Evolutionary conservation across 805 yeast genomes (phyloP), one percentile per base, ranked within the genome.

Genomic region (Yarrowia sp.): DNA sequence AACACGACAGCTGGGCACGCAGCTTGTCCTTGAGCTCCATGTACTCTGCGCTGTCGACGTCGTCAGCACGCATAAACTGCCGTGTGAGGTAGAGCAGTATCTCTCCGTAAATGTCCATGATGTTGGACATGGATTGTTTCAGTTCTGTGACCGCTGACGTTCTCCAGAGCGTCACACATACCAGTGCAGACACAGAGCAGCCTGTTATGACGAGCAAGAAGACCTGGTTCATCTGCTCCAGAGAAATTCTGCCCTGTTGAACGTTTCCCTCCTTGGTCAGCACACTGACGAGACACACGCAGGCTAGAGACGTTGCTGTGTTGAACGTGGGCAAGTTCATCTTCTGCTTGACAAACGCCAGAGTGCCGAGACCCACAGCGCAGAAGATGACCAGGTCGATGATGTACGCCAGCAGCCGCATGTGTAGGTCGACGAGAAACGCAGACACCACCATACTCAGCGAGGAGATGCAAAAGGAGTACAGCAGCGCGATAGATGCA

Each of bases 291-390:
- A 88, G 74, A 3, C 87, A 80, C 58, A 88, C 87, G 7, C 88
- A 83, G 1, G 92, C 88, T 51, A 88, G 74, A 0, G 91, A 84
- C 68, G 94, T 87, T 0, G 96, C 93, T 12, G 93, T 88, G 67
- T 87, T 87, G 73, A 88, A 89, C 0, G 88, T 86, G 18, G 81
- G 85, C 68, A 81, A 83, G 67, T 81, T 80, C 60, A 88, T 82
- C 63, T 80, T 78, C 68, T 85, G 90, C 66, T 90, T 89, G 76
- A 83, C 78, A 67, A 79, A 86, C 0, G 94, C 87, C 27, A 90
- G 80, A 14, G 80, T 65, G 0, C 94, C 94, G 22, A 88, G 73
- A 0, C 89, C 81, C 2, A 69, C 59, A 80, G 84, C 67, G 79
- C 81, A 38, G 78, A 77, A 73, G 7, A 73, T 64, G 1, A 82